A percentile compares a stretch with the other conserved stretches of the same genome.
Evolutionary conservation across 129 eudicot genomes (phyloP).

Genomic region (Centella asiatica): DNA sequence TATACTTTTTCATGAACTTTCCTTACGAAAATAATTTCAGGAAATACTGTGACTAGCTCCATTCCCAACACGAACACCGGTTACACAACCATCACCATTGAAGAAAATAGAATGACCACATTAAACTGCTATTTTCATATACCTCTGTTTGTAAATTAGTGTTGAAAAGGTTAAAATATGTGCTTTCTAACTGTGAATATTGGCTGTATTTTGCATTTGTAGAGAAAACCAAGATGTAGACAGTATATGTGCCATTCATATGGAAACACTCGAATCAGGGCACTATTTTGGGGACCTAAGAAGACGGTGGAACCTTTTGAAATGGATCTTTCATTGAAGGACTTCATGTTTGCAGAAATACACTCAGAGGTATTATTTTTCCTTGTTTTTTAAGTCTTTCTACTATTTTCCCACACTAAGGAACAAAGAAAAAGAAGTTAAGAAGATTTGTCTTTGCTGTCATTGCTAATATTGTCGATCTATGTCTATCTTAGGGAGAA

Average conservation of each 20-base stretch:
- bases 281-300: slow-evolving; percentile 77
- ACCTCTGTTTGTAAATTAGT: neutral
- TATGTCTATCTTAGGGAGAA: slow-evolving; percentile 35
- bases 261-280: slow-evolving; percentile 33
- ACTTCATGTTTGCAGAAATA: slow-evolving; percentile 46
- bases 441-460: neutral
- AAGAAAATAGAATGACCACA: too few relatives aligned
- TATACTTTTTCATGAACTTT: too few relatives aligned
- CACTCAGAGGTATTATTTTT: slow-evolving; percentile 38
- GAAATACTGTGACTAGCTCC: too few relatives aligned
- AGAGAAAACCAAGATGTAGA: slow-evolving; percentile 39
- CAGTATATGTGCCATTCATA: slow-evolving; percentile 20
- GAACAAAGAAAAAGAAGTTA: too few relatives aligned
- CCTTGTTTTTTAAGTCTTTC: neutral
- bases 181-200: neutral
- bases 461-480: neutral
- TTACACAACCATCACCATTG: too few relatives aligned
- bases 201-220: neutral
- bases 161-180: neutral
- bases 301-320: slow-evolving; percentile 54
- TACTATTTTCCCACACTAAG: neutral
- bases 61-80: too few relatives aligned
- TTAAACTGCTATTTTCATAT: too few relatives aligned
- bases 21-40: too few relatives aligned
- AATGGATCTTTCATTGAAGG: slow-evolving; percentile 38